phyloP scores from a whole-genome alignment of 2,329 filamentous ascomycete genomes.

The Neonectria coccinea region DNA sequence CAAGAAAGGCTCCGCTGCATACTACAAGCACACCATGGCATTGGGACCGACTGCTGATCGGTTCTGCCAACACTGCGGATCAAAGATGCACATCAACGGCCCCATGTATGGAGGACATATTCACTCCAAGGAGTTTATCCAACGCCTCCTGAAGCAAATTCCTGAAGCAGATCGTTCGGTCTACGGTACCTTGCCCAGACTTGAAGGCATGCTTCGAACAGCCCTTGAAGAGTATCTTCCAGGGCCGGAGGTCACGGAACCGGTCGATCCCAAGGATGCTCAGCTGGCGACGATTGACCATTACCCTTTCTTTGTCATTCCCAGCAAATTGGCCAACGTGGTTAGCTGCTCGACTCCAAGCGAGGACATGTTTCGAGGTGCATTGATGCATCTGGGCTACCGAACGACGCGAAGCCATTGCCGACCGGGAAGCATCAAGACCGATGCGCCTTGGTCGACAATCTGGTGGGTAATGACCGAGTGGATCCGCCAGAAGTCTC shows the following conservation, averaged over 20 bases:
- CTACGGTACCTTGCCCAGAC: conserved; percentile 83
- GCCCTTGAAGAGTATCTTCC: conserved; percentile 79
- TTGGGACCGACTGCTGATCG: conserved; percentile 75
- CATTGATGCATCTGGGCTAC: conserved; percentile 84
- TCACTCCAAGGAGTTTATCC: conserved; percentile 86
- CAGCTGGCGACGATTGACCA: conserved; percentile 76
- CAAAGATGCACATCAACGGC: conserved; percentile 87
- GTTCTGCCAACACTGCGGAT: conserved; percentile 84
- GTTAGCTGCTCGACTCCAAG: conserved; percentile 84
- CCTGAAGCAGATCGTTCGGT: conserved; percentile 73
- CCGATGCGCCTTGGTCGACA: conserved; percentile 88
- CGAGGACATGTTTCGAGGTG: conserved; percentile 84
- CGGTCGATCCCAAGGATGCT: conserved; percentile 54
- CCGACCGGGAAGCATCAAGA: conserved; percentile 90
- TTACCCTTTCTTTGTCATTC: conserved; percentile 88
- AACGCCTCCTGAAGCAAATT: conserved; percentile 79
- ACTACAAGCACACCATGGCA: conserved; percentile 83
- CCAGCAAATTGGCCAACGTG: conserved; percentile 78
- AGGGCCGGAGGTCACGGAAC: conserved; percentile 51
- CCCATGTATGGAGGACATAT: conserved; percentile 96
- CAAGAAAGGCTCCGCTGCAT: conserved; percentile 76
- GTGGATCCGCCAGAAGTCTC: conserved; percentile 85
- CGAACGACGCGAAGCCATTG: conserved; percentile 87
- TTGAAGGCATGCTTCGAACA: conserved; percentile 92
- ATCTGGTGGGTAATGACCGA: conserved; percentile 95